These are phyloP conservation scores for Aspergillus spinulosporus DNA, from an alignment of 2,329 filamentous ascomycete genomes.

Conservation along the genomic window DNA sequence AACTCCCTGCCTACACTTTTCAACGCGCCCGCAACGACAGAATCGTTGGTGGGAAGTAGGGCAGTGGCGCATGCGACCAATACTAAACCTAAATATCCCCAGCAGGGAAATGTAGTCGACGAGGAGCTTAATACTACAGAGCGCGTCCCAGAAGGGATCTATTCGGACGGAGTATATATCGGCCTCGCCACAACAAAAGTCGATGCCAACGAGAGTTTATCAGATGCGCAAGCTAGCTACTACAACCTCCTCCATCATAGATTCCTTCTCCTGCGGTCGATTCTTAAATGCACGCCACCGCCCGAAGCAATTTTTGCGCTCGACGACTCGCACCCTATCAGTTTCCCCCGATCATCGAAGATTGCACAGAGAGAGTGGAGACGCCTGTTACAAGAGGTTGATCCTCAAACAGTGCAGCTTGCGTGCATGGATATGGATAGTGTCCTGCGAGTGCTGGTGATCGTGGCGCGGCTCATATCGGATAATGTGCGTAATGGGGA, in stretches of 20 bases:
- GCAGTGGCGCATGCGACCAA: conserved; percentile 30
- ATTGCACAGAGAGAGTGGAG: conserved; percentile 59
- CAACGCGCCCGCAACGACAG: conserved; percentile 56
- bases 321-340: conserved; percentile 52
- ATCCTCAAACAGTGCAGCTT: conserved; percentile 53
- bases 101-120: background rate
- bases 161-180: conserved; percentile 76
- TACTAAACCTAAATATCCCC: background rate
- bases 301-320: conserved; percentile 56
- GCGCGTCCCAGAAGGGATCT: conserved; percentile 64
- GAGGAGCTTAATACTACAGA: background rate
- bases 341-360: conserved; percentile 56
- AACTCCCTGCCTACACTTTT: conserved; percentile 70
- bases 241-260: conserved; percentile 64
- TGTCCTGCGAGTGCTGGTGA: conserved; percentile 64
- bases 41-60: conserved; percentile 1
- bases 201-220: conserved; percentile 31
- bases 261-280: conserved; percentile 63
- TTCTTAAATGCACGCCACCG: conserved; percentile 60
- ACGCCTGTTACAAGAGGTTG: conserved; percentile 37
- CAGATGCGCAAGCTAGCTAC: conserved; percentile 64
- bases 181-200: conserved; percentile 42
- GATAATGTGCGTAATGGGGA: conserved; percentile 64
- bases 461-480: conserved; percentile 59
- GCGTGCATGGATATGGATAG: conserved; percentile 60